A percentile compares a stretch with the other conserved stretches of the same genome.
Conservation (phyloP, 495 filamentous ascomycete species). For the Podospora pseudoanserina region DNA sequence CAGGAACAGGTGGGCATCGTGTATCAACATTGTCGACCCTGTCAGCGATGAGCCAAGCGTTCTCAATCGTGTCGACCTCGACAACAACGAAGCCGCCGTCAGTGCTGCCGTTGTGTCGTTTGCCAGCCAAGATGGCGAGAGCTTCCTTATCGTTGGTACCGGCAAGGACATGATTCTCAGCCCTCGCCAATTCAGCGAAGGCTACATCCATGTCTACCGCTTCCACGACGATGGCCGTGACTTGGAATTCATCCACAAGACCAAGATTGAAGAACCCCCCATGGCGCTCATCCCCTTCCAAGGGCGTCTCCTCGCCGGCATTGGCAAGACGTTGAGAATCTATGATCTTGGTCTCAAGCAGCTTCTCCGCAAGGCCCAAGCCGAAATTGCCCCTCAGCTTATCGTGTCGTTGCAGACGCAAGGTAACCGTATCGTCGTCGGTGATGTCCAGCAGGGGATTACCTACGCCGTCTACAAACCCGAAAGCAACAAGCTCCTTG, state of each 20-base stretch:
- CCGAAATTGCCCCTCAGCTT: constrained; percentile 70
- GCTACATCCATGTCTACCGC: constrained; percentile 89
- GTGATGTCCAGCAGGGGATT: constrained; percentile 86
- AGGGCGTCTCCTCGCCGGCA: constrained; percentile 78
- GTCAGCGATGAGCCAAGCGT: constrained; percentile 62
- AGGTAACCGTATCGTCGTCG: constrained; percentile 85
- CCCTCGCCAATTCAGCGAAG: constrained; percentile 68
- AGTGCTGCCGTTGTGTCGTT: constrained; percentile 82
- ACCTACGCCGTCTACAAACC: constrained; percentile 93
- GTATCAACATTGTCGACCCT: constrained; percentile 86
- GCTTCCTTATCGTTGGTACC: constrained; percentile 88
- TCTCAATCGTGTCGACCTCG: constrained; percentile 71
- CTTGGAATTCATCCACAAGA: constrained; percentile 95
- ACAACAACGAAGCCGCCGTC: constrained; percentile 87
- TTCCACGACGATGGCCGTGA: constrained; percentile 81
- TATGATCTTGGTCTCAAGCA: constrained; percentile 90
- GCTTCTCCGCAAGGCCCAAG: constrained; percentile 86
- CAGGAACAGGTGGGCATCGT: constrained; percentile 87
- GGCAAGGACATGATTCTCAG: constrained; percentile 80
- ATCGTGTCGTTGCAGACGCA: constrained; percentile 88
- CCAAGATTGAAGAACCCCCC: constrained; percentile 81
- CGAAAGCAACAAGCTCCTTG: constrained; percentile 82
- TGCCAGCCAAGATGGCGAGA: constrained; percentile 80
- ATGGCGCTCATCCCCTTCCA: constrained; percentile 89
- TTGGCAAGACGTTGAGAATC: constrained; percentile 76